Percentiles rank a stretch among this genome's conserved stretches.
These are phyloP conservation scores for Salvia hispanica DNA, from an alignment of 257 asterid genomes.

Conservation along the genomic window DNA sequence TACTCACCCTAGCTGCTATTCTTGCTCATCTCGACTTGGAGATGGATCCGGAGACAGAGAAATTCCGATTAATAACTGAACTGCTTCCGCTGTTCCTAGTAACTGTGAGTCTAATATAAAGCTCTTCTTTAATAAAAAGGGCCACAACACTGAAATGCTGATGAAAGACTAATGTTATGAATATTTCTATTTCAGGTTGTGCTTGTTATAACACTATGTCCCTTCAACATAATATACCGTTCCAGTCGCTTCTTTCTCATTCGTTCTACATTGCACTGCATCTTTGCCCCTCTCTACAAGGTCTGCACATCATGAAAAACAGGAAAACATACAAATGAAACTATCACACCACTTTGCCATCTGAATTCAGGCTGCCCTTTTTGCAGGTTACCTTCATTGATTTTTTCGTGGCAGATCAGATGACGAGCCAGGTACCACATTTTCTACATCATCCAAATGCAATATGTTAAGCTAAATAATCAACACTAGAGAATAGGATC, in stretches of 20 bases:
- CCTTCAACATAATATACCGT: constrained; percentile 71
- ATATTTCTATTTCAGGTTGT: constrained; percentile 44
- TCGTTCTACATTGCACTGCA: constrained; percentile 59
- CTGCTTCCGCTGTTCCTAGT: constrained; percentile 62
- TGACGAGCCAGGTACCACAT: constrained; percentile 77
- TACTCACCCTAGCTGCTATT: constrained; percentile 57
- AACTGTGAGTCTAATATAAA: constrained; percentile 44
- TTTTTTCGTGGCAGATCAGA: constrained; percentile 84
- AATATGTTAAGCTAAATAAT: not conserved
- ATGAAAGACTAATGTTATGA: not conserved
- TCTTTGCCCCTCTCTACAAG: constrained; percentile 81
- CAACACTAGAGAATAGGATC: not conserved
- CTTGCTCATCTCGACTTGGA: constrained; percentile 74
- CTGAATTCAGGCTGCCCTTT: constrained; percentile 14
- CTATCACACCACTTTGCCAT: constrained; percentile 8
- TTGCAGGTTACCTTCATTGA: constrained; percentile 68
- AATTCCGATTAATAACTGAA: constrained; percentile 46
- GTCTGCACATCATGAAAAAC: constrained; percentile 36
- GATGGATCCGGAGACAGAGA: constrained; percentile 55
- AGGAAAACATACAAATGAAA: not conserved
- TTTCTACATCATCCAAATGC: not conserved
- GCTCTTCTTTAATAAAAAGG: not conserved
- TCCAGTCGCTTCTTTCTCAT: constrained; percentile 76
- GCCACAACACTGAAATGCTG: not conserved
- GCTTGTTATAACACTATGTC: constrained; percentile 57